Conservation (phyloP, 495 filamentous ascomycete species). For the Astrocystis sublimbata region DNA sequence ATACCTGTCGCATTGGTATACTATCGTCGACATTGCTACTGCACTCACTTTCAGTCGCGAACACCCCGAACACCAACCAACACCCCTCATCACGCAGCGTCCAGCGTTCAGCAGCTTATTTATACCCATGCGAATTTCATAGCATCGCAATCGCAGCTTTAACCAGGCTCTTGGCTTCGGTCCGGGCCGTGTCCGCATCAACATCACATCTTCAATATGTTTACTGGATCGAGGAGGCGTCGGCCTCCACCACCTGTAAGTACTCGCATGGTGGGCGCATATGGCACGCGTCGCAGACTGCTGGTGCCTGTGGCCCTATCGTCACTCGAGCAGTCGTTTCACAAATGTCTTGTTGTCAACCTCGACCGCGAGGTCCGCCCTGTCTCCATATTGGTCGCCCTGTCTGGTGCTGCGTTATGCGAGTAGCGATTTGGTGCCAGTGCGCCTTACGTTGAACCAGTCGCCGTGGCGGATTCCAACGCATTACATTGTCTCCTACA, state of each 20-base stretch:
- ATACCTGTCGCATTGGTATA: neutral
- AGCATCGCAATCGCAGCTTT: slow-evolving; percentile 22
- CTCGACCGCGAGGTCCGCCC: neutral
- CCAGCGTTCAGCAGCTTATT: slow-evolving; percentile 9
- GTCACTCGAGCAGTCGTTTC: neutral
- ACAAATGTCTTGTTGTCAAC: neutral
- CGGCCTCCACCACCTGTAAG: slow-evolving; percentile 49
- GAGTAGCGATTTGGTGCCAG: neutral
- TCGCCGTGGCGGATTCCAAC: neutral
- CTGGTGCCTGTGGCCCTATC: neutral
- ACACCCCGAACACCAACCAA: too few relatives aligned
- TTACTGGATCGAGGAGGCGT: slow-evolving; percentile 46
- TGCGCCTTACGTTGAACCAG: neutral
- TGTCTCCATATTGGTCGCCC: neutral
- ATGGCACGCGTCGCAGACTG: neutral
- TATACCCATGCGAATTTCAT: slow-evolving; percentile 27
- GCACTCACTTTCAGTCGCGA: neutral
- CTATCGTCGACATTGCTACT: neutral
- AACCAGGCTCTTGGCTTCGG: slow-evolving; percentile 23
- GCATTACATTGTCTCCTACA: neutral
- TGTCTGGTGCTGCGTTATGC: neutral
- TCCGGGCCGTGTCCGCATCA: slow-evolving; percentile 23
- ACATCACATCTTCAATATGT: slow-evolving; percentile 41
- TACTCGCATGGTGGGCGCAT: slow-evolving; percentile 17
- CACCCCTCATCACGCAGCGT: neutral